These are phyloP conservation scores for Phaeolepiota aurea DNA, from an alignment of 768 basidiomycete species.

Conservation along the genomic window DNA sequence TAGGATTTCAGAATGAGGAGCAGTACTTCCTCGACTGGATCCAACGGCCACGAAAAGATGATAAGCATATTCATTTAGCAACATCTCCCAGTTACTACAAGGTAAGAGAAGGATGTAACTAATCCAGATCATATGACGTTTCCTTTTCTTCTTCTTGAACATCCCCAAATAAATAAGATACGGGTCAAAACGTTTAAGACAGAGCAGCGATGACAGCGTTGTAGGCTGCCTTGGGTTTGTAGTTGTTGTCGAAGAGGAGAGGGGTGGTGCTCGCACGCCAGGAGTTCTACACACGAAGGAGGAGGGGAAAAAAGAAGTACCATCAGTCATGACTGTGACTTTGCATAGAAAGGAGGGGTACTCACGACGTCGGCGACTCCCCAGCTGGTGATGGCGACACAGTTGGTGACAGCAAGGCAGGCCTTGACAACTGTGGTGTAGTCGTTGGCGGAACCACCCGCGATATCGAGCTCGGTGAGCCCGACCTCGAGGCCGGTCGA, in stretches of 20 bases:
- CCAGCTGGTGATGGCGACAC: constrained; percentile 42
- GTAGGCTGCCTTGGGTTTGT: constrained; percentile 35
- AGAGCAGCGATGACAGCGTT: constrained; percentile 18
- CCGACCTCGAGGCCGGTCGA: constrained; percentile 33
- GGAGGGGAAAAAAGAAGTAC: background rate
- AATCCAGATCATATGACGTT: no score
- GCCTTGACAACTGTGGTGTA: constrained; percentile 36
- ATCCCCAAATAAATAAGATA: no score
- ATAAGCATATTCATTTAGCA: no score
- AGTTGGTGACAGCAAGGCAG: constrained; percentile 29
- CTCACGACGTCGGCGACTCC: constrained; percentile 36
- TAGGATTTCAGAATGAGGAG: no score
- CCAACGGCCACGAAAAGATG: no score
- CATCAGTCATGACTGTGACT: background rate
- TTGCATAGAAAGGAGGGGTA: background rate
- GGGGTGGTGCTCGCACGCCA: constrained; percentile 34
- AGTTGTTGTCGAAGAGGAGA: constrained; percentile 38
- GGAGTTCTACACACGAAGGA: constrained; percentile 33
- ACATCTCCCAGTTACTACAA: no score
- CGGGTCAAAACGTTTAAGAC: no score
- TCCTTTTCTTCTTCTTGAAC: no score
- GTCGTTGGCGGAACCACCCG: constrained; percentile 27
- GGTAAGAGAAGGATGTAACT: no score
- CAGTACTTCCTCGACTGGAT: no score
- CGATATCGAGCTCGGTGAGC: constrained; percentile 40